phyloP scores from a whole-genome alignment of 306 rosid species.

The Quercus parvula region DNA sequence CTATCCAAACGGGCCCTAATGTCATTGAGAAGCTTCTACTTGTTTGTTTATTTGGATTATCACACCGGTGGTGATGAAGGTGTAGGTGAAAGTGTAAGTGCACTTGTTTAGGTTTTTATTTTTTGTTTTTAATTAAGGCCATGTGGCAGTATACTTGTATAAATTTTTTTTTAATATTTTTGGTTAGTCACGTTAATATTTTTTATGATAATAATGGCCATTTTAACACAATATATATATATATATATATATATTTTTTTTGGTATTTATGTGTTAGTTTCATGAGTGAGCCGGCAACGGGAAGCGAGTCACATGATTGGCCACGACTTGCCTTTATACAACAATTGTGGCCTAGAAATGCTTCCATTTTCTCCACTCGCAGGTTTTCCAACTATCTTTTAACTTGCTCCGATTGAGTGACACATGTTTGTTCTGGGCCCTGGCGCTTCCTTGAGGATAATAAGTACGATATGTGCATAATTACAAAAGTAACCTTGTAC shows the following conservation, averaged over 20 bases:
- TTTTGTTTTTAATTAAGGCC: no score
- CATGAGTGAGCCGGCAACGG: no score
- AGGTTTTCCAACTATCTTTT: accelerated
- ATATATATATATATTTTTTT: no score
- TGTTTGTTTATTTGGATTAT: background rate
- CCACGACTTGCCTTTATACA: background rate
- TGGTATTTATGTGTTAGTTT: no score
- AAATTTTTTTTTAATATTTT: no score
- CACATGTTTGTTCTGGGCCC: background rate
- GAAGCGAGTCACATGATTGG: constrained; percentile 8
- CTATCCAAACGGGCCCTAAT: background rate
- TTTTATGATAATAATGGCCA: no score
- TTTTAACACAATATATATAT: no score
- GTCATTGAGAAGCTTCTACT: background rate
- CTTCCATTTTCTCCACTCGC: background rate
- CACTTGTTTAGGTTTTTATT: no score
- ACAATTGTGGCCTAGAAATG: no score
- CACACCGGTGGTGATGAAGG: background rate
- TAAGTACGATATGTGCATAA: background rate
- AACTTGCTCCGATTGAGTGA: background rate
- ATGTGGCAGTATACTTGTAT: no score
- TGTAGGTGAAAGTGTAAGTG: no score
- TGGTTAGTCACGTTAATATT: no score
- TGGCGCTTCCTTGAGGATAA: background rate
- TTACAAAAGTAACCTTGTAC: background rate